Percentiles rank a stretch among this genome's conserved stretches.
These are phyloP conservation scores for Forsythia viridissima DNA, from an alignment of 257 asterid species.

Conservation along the genomic window DNA sequence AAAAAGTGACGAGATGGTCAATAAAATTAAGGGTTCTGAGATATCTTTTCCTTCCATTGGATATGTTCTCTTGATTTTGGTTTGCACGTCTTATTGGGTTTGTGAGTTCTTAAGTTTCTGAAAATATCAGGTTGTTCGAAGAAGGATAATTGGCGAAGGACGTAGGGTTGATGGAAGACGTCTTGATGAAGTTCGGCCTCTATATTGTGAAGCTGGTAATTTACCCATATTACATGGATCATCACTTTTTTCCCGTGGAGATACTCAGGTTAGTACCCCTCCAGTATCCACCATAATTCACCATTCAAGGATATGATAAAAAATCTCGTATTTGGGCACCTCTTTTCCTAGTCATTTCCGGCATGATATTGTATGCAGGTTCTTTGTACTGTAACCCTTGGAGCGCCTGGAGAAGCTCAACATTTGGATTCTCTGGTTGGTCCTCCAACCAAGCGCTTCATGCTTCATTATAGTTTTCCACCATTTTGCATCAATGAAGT, in stretches of 20 bases:
- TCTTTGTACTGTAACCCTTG: conserved; percentile 95
- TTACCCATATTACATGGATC: conserved; percentile 87
- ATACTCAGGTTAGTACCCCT: conserved; percentile 76
- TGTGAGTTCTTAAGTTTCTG: conserved; percentile 32
- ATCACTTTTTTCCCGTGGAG: conserved; percentile 87
- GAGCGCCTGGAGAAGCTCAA: conserved; percentile 98
- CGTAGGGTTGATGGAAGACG: conserved; percentile 89
- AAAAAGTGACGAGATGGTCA: background rate
- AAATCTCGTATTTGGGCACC: conserved; percentile 10
- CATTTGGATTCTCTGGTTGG: conserved; percentile 82
- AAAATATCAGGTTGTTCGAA: conserved; percentile 72
- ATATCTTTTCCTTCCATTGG: background rate
- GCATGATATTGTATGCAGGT: conserved; percentile 53
- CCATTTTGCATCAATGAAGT: conserved; percentile 96
- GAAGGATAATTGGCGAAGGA: conserved; percentile 83
- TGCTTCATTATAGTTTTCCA: conserved; percentile 97
- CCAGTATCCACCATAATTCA: conserved; percentile 1
- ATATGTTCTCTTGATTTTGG: conserved; percentile 16
- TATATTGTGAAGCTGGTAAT: conserved; percentile 87
- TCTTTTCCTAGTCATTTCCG: background rate
- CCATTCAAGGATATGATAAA: conserved; percentile 11
- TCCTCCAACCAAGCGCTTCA: conserved; percentile 90
- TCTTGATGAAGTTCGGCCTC: conserved; percentile 90
- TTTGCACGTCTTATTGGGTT: conserved; percentile 18
- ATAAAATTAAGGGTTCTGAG: background rate